Evolutionary conservation across 129 eudicot genomes (phyloP), one percentile per base, ranked within the genome.

Genomic region (Heracleum sosnowskyi): DNA sequence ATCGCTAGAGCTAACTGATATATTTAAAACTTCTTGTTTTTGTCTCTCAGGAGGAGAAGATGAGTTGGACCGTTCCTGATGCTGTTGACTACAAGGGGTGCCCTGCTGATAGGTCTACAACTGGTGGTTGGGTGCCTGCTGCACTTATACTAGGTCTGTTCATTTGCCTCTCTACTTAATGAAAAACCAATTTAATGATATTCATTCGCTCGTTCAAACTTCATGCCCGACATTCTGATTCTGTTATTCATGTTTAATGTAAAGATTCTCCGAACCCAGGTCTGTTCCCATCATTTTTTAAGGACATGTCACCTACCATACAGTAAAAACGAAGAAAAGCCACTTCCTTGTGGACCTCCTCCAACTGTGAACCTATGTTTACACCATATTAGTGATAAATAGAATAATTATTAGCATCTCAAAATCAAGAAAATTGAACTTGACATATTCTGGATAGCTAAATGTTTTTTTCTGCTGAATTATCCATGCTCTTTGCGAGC

Each of bases 71-170:
- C 2, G 87, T 86, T 35, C 79, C 85, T 3, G 96, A 91, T 86
- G 97, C 94, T 22, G 88, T 88, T 4, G 91, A 95, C 79, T 90
- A 88, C 85, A 91, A 88, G 63, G 98, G 98, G 7, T 80, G 40
- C 69, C 97, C 96, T 28, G 97, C 96, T 41, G 92, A 91, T 69
- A 87, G 86, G 78, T 69, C 88, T 18, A 91, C 84, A 86, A 95
- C 97, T 13, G 98, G 98, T 45, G 97, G 98, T 70, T 95, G 98
- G 98, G 84, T 90, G 11, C 84, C 94, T 51, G 96, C 97, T 83
- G 94, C 97, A 42, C 92, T 88, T 51, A 86, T 95, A 55, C 80
- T 95, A 84, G 97, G 98, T 95, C 49, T 73, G 82, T 81, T 79
- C 44, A 74, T 69, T 72, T 20, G 13, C 71, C 57, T 63, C 63